Conservation (phyloP, 306 rosid species). For the Quercus aquifolioides region DNA sequence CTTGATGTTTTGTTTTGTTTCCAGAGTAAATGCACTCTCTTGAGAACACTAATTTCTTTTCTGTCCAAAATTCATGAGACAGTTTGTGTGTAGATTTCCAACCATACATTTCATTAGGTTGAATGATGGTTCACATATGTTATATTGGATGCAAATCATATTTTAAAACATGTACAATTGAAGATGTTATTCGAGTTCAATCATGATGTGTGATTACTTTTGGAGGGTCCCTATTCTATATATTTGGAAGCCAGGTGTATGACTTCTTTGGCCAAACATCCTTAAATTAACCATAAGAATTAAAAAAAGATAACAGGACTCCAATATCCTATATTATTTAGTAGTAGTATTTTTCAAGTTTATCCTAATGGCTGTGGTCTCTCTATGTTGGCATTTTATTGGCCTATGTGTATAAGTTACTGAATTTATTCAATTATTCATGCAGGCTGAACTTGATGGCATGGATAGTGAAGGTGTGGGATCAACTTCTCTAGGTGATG, state of each 20-base stretch:
- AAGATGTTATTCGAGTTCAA: not conserved
- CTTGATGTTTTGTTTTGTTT: not conserved
- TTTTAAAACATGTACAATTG: not conserved
- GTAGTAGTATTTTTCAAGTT: not conserved
- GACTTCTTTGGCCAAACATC: not conserved
- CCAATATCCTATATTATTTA: not conserved
- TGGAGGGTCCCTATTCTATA: not conserved
- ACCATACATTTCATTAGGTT: not conserved
- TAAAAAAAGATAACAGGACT: not conserved
- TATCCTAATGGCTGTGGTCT: not conserved
- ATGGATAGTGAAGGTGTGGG: conserved; percentile 27
- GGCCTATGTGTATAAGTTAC: not conserved
- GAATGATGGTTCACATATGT: not conserved
- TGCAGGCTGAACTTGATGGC: conserved; percentile 64
- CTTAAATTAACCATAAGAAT: not conserved
- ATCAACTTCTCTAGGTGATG: conserved; percentile 25
- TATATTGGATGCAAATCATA: not conserved
- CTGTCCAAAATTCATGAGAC: not conserved
- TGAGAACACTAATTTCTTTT: not conserved
- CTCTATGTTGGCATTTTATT: not conserved
- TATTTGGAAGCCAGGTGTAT: not conserved
- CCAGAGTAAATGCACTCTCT: not conserved
- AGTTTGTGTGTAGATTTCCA: not conserved
- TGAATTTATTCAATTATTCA: not conserved
- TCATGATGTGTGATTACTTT: not conserved